Percentiles rank a stretch among this genome's conserved stretches.
Evolutionary conservation across 2,329 filamentous ascomycete genomes (phyloP).

Genomic region (Scedosporium dehoogii): DNA sequence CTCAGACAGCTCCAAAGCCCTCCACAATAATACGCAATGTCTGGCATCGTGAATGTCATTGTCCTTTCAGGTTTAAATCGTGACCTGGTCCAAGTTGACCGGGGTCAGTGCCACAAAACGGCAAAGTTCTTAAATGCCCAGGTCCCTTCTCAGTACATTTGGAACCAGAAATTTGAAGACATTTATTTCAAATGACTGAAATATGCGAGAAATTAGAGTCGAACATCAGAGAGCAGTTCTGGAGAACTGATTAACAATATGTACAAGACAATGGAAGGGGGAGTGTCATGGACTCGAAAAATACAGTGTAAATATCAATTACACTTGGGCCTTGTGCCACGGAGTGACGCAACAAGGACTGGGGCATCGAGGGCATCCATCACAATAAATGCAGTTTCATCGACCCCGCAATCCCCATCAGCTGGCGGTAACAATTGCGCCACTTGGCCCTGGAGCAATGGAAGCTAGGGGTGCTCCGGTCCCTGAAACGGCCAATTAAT

Average conservation of each 20-base stretch:
- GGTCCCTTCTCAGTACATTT: not conserved
- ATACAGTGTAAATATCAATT: too few species aligned
- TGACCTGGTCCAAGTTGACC: too few species aligned
- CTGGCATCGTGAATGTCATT: too few species aligned
- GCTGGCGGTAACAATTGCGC: not conserved
- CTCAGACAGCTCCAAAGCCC: not conserved
- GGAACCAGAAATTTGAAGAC: not conserved
- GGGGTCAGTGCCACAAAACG: not conserved
- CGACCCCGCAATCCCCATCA: slow-evolving; percentile 1
- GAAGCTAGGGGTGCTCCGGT: not conserved
- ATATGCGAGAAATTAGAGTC: too few species aligned
- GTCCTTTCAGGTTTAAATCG: too few species aligned
- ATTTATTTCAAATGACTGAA: too few species aligned
- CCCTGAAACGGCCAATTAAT: slow-evolving; percentile 13
- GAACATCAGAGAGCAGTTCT: too few species aligned
- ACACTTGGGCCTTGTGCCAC: too few species aligned
- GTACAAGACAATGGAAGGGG: too few species aligned
- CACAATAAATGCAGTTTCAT: not conserved
- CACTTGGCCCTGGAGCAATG: not conserved
- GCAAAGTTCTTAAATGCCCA: not conserved
- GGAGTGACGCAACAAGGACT: not conserved
- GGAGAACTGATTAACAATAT: too few species aligned
- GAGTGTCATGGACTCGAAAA: too few species aligned
- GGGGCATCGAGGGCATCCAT: not conserved
- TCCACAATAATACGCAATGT: too few species aligned